Percentiles rank a stretch among this genome's conserved stretches.
phyloP scores from a whole-genome alignment of 2,329 filamentous ascomycete species.

The Sarocladium oryzae region DNA sequence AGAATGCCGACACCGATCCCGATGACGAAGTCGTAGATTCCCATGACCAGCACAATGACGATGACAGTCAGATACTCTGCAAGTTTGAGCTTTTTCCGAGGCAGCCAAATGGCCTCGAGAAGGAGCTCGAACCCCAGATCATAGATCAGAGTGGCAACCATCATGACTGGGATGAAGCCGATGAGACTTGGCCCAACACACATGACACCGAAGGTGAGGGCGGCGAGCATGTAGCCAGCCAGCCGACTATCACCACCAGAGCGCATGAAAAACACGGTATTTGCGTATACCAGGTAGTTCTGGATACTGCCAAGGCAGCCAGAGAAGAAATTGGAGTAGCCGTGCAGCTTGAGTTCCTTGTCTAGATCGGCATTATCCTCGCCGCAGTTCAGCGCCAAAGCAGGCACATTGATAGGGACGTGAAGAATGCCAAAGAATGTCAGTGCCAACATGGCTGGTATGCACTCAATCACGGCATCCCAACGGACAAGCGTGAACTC shows the following conservation, averaged over 20 bases:
- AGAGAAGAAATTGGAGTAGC: constrained; percentile 86
- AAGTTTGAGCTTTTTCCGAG: constrained; percentile 77
- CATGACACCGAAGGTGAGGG: constrained; percentile 74
- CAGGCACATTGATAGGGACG: constrained; percentile 96
- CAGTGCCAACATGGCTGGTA: constrained; percentile 92
- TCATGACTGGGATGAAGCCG: constrained; percentile 92
- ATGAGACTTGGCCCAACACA: constrained; percentile 81
- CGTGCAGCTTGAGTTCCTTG: constrained; percentile 85
- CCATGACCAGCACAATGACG: constrained; percentile 91
- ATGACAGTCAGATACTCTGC: constrained; percentile 88
- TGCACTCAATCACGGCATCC: constrained; percentile 72
- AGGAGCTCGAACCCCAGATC: constrained; percentile 89
- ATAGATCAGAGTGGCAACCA: constrained; percentile 93
- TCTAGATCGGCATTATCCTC: constrained; percentile 92
- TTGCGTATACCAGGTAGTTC: constrained; percentile 97
- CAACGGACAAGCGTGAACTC: constrained; percentile 78
- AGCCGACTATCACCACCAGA: constrained; percentile 83
- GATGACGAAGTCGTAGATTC: constrained; percentile 90
- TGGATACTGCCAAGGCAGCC: constrained; percentile 83
- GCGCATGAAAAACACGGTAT: constrained; percentile 92
- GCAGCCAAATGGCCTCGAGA: constrained; percentile 80
- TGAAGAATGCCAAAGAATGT: constrained; percentile 97
- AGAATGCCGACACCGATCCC: constrained; percentile 90
- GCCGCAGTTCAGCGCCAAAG: constrained; percentile 79
- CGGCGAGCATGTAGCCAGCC: constrained; percentile 78